Conservation (phyloP, 2,329 filamentous ascomycete genomes). For the Diplodia intermedia region DNA sequence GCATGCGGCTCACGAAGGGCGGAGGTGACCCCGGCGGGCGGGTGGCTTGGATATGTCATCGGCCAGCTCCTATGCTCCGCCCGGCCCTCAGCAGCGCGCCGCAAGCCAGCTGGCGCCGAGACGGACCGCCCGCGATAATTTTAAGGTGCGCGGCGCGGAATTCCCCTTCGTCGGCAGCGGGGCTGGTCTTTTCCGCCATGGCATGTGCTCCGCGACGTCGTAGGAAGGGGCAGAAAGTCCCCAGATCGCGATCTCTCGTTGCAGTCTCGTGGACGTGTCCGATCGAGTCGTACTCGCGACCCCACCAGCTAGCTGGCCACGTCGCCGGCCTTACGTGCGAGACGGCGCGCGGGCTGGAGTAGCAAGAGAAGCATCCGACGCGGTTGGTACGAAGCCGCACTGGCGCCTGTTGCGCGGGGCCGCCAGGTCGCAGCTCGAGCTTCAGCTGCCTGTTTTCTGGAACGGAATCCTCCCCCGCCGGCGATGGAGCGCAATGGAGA, state of each 20-base stretch:
- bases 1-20: neutral
- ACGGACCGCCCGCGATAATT: neutral
- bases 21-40: conserved; percentile 3
- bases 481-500: conserved; percentile 5
- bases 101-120: conserved; percentile 2
- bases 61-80: neutral
- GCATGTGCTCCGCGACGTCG: conserved; percentile 8
- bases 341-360: conserved; percentile 10
- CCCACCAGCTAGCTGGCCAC: conserved; percentile 16
- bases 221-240: neutral
- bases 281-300: conserved; percentile 1
- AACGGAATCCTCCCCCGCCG: conserved; percentile 13
- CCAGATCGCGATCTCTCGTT: conserved; percentile 17
- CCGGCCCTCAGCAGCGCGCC: neutral
- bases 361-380: conserved; percentile 19
- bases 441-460: neutral
- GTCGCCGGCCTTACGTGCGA: conserved; percentile 19
- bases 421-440: neutral
- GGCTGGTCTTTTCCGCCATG: conserved; percentile 1
- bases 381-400: neutral
- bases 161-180: conserved; percentile 1
- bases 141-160: neutral
- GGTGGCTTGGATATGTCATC: neutral
- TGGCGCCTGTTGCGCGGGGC: neutral
- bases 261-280: neutral